Conservation (phyloP, 768 basidiomycete genomes). For the Boletus subparvulus region DNA sequence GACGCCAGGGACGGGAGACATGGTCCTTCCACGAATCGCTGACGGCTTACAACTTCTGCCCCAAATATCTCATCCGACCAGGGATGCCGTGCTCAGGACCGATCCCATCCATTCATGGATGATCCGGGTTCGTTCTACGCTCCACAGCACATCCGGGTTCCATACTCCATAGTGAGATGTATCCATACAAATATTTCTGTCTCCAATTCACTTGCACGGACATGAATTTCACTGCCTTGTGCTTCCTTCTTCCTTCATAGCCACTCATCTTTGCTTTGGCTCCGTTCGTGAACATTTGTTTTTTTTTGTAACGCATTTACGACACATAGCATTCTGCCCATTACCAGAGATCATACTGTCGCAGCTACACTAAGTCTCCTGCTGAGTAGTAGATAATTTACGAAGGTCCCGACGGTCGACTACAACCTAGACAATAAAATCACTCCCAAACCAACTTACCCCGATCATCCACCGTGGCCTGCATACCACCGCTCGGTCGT, state of each 20-base stretch:
- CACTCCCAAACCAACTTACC: conserved; percentile 62
- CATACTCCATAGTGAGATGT: conserved; percentile 11
- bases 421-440: not conserved
- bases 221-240: conserved; percentile 16
- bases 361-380: conserved; percentile 14
- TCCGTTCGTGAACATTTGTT: conserved; percentile 7
- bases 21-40: conserved; percentile 30
- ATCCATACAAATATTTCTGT: conserved; percentile 4
- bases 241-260: conserved; percentile 6
- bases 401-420: conserved; percentile 5
- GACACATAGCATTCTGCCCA: conserved; percentile 20
- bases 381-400: conserved; percentile 25
- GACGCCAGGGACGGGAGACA: conserved; percentile 31
- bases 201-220: conserved; percentile 15
- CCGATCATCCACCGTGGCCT: conserved; percentile 52
- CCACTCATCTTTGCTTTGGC: conserved; percentile 9
- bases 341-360: conserved; percentile 13
- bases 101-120: conserved; percentile 10
- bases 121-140: conserved; percentile 8
- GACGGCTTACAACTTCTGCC: conserved; percentile 6
- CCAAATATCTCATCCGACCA: not conserved
- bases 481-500: conserved; percentile 55
- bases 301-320: conserved; percentile 19
- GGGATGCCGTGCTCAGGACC: not conserved
- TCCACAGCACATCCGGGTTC: conserved; percentile 16